These are phyloP conservation scores for Scheffersomyces segobiensis DNA, from an alignment of 1,139 yeast species.

Conservation along the genomic window DNA sequence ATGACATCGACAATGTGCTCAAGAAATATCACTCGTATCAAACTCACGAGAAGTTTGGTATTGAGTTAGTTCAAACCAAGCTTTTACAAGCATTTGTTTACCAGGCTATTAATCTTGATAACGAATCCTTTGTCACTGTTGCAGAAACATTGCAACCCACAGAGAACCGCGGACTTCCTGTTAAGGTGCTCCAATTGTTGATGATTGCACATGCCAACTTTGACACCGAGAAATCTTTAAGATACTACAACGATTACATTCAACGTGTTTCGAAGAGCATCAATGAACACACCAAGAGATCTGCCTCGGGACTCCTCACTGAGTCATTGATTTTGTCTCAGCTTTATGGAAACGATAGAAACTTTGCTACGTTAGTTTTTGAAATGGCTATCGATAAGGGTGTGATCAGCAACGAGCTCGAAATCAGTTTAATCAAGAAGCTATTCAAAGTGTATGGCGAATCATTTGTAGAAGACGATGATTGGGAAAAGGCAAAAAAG, in stretches of 20 bases:
- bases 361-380: slow-evolving; percentile 61
- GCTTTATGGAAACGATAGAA: slow-evolving; percentile 55
- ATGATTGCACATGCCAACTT: slow-evolving; percentile 51
- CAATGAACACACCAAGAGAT: slow-evolving; percentile 34
- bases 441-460: slow-evolving; percentile 61
- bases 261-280: slow-evolving; percentile 34
- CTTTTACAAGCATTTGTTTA: slow-evolving; percentile 24
- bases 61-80: slow-evolving; percentile 33
- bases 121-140: slow-evolving; percentile 32
- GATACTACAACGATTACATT: slow-evolving; percentile 54
- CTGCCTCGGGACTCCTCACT: slow-evolving; percentile 50
- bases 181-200: slow-evolving; percentile 39
- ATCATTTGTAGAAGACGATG: slow-evolving; percentile 31
- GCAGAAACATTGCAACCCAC: slow-evolving; percentile 45
- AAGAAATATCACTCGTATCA: slow-evolving; percentile 38
- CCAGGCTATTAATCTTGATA: slow-evolving; percentile 40
- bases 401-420: slow-evolving; percentile 43
- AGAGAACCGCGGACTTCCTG: slow-evolving; percentile 33
- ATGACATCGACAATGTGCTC: slow-evolving; percentile 28
- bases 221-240: slow-evolving; percentile 46
- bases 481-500: slow-evolving; percentile 32
- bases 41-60: slow-evolving; percentile 33
- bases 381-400: slow-evolving; percentile 53
- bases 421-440: slow-evolving; percentile 43
- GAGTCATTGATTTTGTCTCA: slow-evolving; percentile 54